Evolutionary conservation across 768 basidiomycete species (phyloP).

Genomic region (Kondoa malvinella): DNA sequence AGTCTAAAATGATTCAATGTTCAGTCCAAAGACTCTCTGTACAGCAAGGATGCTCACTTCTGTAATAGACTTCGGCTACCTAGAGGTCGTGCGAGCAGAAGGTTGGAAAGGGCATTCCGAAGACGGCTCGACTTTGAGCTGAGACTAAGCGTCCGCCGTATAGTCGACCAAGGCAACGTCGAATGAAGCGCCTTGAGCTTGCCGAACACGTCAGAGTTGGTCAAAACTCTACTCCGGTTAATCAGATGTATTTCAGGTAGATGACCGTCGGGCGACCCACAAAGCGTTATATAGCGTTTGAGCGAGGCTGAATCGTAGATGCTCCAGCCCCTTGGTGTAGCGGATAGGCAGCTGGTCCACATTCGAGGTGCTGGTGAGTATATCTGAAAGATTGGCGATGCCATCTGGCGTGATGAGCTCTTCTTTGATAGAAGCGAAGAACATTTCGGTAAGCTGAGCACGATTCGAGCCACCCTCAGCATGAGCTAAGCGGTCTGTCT

Average conservation of each 20-base stretch:
- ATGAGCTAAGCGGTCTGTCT: constrained; percentile 8
- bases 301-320: constrained; percentile 14
- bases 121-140: not conserved
- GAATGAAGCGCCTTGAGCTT: not conserved
- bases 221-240: not conserved
- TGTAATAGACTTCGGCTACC: not conserved
- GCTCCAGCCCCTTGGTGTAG: constrained; percentile 15
- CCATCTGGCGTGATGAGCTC: constrained; percentile 20
- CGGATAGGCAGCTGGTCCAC: constrained; percentile 11
- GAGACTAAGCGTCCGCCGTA: not conserved
- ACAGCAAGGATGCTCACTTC: too few relatives aligned
- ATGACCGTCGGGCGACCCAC: constrained; percentile 11
- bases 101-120: not conserved
- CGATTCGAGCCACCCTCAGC: constrained; percentile 11
- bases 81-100: not conserved
- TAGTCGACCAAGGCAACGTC: not conserved
- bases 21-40: too few relatives aligned
- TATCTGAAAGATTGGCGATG: constrained; percentile 11
- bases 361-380: not conserved
- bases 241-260: not conserved
- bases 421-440: constrained; percentile 10
- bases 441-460: constrained; percentile 3
- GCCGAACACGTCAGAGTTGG: not conserved
- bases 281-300: constrained; percentile 13
- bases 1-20: not conserved